These are phyloP conservation scores for Athelia sp. DNA, from an alignment of 1,284 basidiomycete species.

Conservation along the genomic window DNA sequence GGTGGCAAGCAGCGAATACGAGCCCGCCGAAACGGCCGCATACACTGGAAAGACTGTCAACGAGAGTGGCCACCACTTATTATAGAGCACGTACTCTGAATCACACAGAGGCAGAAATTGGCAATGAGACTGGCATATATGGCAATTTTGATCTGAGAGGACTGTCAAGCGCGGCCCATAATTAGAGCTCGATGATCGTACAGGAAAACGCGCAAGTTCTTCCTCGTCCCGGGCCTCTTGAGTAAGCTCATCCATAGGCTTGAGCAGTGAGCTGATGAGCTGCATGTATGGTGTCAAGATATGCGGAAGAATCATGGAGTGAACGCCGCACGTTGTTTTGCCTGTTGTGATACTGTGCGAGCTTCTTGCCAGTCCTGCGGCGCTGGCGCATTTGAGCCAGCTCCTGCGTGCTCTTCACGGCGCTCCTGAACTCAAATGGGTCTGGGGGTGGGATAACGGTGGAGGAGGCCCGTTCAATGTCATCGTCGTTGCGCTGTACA, in stretches of 20 bases:
- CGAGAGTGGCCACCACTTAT: background rate
- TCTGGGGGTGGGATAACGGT: constrained; percentile 26
- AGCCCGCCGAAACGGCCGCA: constrained; percentile 82
- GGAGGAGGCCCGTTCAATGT: constrained; percentile 40
- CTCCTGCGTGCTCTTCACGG: constrained; percentile 55
- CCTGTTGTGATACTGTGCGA: constrained; percentile 70
- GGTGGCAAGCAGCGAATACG: constrained; percentile 86
- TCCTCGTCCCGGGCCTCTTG: constrained; percentile 66
- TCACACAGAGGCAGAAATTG: constrained; percentile 67
- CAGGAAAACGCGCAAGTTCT: constrained; percentile 59
- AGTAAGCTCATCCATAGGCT: constrained; percentile 85
- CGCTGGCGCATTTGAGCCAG: constrained; percentile 56
- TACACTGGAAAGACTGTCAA: constrained; percentile 47
- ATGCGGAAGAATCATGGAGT: constrained; percentile 3
- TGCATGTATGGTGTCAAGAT: constrained; percentile 22
- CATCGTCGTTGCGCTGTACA: constrained; percentile 34
- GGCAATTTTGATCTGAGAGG: constrained; percentile 76
- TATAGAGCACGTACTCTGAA: constrained; percentile 51
- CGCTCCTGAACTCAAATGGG: constrained; percentile 56
- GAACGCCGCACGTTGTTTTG: constrained; percentile 71
- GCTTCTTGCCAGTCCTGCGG: constrained; percentile 47
- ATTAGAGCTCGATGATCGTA: constrained; percentile 26
- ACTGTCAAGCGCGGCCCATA: constrained; percentile 11
- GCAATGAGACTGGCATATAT: constrained; percentile 77
- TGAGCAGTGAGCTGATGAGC: constrained; percentile 81